A percentile compares a stretch with the other conserved stretches of the same genome.
These are phyloP conservation scores for Quercus wislizeni DNA, from an alignment of 306 rosid species.

Conservation along the genomic window DNA sequence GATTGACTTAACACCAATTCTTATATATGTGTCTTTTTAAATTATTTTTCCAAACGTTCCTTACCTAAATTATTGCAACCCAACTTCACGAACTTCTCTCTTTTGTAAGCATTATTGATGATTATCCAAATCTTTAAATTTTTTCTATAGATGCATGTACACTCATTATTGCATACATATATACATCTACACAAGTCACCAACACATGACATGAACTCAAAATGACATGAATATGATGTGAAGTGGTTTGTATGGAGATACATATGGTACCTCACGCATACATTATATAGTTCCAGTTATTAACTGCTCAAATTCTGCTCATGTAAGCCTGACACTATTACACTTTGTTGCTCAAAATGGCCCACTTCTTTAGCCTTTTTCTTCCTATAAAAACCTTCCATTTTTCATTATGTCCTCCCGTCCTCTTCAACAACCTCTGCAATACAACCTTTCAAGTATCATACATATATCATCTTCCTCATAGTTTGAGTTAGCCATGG, in stretches of 20 bases:
- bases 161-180: slow-evolving; percentile 15
- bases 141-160: slow-evolving; percentile 9
- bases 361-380: slow-evolving; percentile 41
- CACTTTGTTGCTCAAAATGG: slow-evolving; percentile 28
- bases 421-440: slow-evolving; percentile 20
- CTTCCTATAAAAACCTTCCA: slow-evolving; percentile 54
- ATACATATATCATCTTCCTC: background rate
- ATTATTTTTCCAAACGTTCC: background rate
- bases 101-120: slow-evolving; percentile 13
- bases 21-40: background rate
- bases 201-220: slow-evolving; percentile 22
- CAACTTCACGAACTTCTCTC: slow-evolving; percentile 13
- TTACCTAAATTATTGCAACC: slow-evolving; percentile 10
- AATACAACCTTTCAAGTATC: slow-evolving; percentile 5
- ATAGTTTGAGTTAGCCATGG: slow-evolving; percentile 37
- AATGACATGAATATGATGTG: slow-evolving; percentile 13
- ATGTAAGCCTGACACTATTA: slow-evolving; percentile 50
- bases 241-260: slow-evolving; percentile 20
- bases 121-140: slow-evolving; percentile 30
- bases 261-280: slow-evolving; percentile 40
- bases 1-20: slow-evolving; percentile 38
- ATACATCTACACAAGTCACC: background rate
- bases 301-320: slow-evolving; percentile 36
- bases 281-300: slow-evolving; percentile 8
- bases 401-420: slow-evolving; percentile 26